Conservation (phyloP, 306 rosid genomes). For the Cucumis cinereus region DNA sequence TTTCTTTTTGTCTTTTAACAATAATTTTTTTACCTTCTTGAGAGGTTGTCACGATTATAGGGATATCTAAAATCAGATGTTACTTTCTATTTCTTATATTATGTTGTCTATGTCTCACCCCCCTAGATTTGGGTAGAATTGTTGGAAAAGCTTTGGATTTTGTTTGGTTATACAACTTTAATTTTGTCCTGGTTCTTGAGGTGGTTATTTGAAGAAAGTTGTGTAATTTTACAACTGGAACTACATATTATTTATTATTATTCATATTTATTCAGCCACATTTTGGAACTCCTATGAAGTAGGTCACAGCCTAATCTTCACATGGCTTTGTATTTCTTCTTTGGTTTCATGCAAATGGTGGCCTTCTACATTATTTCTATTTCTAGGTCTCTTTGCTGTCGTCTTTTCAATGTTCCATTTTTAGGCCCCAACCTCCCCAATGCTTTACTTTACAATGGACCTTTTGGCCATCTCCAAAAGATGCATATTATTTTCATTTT, state of each 20-base stretch:
- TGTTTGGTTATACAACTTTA: neutral
- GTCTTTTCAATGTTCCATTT: neutral
- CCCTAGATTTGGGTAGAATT: neutral
- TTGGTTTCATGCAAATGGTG: slow-evolving; percentile 6
- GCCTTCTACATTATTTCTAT: neutral
- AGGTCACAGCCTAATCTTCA: neutral
- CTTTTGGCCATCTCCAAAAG: neutral
- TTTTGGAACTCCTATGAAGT: neutral
- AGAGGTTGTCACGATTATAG: neutral
- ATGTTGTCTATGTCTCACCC: slow-evolving; percentile 1
- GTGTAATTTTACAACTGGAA: neutral
- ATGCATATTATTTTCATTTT: neutral
- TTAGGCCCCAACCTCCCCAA: neutral
- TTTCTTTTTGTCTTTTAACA: neutral
- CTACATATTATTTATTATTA: neutral
- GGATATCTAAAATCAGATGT: neutral
- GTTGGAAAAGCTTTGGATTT: neutral
- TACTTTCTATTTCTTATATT: slow-evolving; percentile 1
- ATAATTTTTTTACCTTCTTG: neutral
- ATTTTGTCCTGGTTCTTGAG: neutral
- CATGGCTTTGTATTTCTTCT: neutral
- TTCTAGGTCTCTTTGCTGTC: neutral
- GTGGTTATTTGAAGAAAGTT: neutral
- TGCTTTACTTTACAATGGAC: neutral
- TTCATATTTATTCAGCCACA: neutral